These are phyloP conservation scores for Microbotryum lychnidis-dioicae DNA, from an alignment of 1,284 basidiomycete genomes.

Conservation along the genomic window DNA sequence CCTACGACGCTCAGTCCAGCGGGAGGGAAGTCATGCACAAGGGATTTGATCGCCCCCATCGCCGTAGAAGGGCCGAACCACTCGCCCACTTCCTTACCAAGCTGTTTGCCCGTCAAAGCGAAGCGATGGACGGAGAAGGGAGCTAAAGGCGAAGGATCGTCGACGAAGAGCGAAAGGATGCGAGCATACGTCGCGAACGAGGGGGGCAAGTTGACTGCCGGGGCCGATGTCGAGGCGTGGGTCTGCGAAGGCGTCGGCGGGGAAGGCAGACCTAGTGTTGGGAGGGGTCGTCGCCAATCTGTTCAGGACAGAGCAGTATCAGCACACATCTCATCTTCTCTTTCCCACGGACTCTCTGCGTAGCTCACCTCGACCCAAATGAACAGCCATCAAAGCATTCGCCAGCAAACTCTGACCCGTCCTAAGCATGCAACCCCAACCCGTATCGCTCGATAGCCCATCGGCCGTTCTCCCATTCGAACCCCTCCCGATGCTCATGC, in stretches of 20 bases:
- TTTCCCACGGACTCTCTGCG: no score
- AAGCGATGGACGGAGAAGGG: constrained; percentile 96
- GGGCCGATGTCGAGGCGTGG: constrained; percentile 14
- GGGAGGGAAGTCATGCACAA: constrained; percentile 70
- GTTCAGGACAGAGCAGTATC: constrained; percentile 11
- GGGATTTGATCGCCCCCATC: constrained; percentile 83
- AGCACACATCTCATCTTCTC: not conserved
- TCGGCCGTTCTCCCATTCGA: constrained; percentile 49
- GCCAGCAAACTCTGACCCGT: constrained; percentile 90
- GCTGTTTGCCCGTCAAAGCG: constrained; percentile 77
- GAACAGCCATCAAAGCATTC: constrained; percentile 72
- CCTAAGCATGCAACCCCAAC: constrained; percentile 97
- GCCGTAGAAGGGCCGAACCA: constrained; percentile 98
- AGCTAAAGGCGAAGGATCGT: constrained; percentile 75
- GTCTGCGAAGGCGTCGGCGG: constrained; percentile 35
- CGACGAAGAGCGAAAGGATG: constrained; percentile 88
- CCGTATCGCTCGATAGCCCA: constrained; percentile 83
- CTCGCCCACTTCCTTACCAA: constrained; percentile 90
- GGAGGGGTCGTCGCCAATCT: constrained; percentile 74
- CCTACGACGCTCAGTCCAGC: constrained; percentile 73
- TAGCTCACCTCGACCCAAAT: constrained; percentile 72
- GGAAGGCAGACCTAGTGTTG: not conserved
- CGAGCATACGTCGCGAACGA: constrained; percentile 58
- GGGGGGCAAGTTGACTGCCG: not conserved
- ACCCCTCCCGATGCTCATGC: constrained; percentile 44